A percentile compares a stretch with the other conserved stretches of the same genome.
Evolutionary conservation across 2,329 filamentous ascomycete species (phyloP).

Genomic region (Phyllosticta paracitricarpa): DNA sequence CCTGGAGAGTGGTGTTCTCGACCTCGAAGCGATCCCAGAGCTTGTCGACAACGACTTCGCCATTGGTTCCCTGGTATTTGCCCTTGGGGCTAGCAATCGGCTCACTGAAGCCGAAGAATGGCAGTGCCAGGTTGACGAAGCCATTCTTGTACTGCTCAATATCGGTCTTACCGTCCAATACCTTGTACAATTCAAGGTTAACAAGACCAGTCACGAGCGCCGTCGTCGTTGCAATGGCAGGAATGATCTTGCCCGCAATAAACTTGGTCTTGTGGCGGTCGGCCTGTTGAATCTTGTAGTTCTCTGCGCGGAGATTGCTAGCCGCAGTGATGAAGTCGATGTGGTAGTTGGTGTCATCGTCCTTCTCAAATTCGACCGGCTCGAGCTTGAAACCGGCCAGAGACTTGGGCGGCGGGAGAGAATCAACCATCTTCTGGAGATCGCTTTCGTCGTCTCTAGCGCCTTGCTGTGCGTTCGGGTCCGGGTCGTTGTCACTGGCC

Average conservation of each 20-base stretch:
- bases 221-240: conserved; percentile 94
- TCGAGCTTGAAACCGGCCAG: conserved; percentile 81
- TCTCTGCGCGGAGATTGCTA: conserved; percentile 91
- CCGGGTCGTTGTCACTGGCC: conserved; percentile 87
- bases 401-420: conserved; percentile 67
- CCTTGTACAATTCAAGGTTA: conserved; percentile 88
- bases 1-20: conserved; percentile 69
- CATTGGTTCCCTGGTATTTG: conserved; percentile 69
- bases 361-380: conserved; percentile 96
- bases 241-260: conserved; percentile 98
- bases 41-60: conserved; percentile 78
- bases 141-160: conserved; percentile 99
- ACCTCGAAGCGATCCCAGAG: conserved; percentile 97
- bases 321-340: conserved; percentile 98
- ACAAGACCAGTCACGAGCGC: conserved; percentile 91
- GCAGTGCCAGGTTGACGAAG: conserved; percentile 90
- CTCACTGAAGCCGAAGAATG: conserved; percentile 98
- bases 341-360: conserved; percentile 94
- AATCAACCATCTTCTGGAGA: conserved; percentile 59
- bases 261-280: conserved; percentile 99
- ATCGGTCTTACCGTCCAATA: conserved; percentile 90
- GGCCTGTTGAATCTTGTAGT: conserved; percentile 91
- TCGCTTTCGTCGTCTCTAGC: conserved; percentile 62
- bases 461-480: conserved; percentile 62
- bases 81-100: conserved; percentile 91